Evolutionary conservation across 331 rosid genomes (phyloP), one percentile per base, ranked within the genome.

Genomic region (Dryas integrifolia): DNA sequence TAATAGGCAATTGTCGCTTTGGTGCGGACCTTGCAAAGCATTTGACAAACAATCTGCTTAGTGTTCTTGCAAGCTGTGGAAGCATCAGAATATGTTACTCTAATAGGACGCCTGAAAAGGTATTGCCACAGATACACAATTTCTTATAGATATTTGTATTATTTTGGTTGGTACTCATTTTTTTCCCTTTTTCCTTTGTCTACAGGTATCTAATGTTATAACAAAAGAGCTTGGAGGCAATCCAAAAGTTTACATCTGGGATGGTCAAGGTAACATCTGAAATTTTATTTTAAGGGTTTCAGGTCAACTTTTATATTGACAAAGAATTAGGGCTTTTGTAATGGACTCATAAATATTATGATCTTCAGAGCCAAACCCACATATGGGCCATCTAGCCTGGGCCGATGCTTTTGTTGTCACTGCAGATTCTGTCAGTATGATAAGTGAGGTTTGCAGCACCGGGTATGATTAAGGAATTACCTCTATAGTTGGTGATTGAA

Each of bases 301-400:
- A 18, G 58, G 13, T 49, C 16, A 10, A 51, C 38, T 52, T 44
- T 18, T 53, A 16, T 52, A 7, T 0, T 30, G 10, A 30, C 15
- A 16, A 12, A 5, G 39, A 30, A 52, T 66, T 24, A 16, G 64
- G 30, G 43, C 73, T 40, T 69, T 60, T 44, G 4, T 78, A 9
- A 52, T 43, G 73, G 58, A 62, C 58, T 72, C 69, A 39, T 8
- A 50, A 16, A 30, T 43, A 15, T 75, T 18, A 48, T 77, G 64
- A 72, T 68, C 58, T 77, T 74, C 92, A 91, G 98, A 84, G 73
- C 92, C 90, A 75, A 89, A 89, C 85, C 90, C 87, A 11, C 90
- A 83, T 67, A 83, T 89, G 97, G 98, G 98, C 64, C 92, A 88
- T 80, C 82, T 94, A 69, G 98, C 98, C 57, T 94, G 98, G 98